Percentiles rank a stretch among this genome's conserved stretches.
Conservation (phyloP, 1,139 yeast species). For the Diutina sp. region DNA sequence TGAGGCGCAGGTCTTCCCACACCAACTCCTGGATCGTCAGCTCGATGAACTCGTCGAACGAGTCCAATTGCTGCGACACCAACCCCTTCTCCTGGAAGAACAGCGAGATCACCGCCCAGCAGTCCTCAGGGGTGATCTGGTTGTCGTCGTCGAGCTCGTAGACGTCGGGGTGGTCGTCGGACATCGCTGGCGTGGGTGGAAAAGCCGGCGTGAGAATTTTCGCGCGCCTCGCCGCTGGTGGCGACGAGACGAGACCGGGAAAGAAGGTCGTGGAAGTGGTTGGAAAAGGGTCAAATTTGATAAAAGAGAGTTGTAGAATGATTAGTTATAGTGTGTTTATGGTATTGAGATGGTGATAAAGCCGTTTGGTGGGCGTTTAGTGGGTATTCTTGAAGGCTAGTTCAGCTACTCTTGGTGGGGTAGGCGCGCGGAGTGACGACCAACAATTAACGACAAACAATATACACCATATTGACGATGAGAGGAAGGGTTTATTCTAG, state of each 20-base stretch:
- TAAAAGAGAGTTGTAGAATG: background rate
- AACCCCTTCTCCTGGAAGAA: slow-evolving; percentile 94
- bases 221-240: background rate
- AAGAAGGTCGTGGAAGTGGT: background rate
- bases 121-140: slow-evolving; percentile 85
- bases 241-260: background rate
- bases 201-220: background rate
- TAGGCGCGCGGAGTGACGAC: too few relatives aligned
- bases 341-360: too few relatives aligned
- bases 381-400: too few relatives aligned
- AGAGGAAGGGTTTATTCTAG: too few relatives aligned
- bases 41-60: slow-evolving; percentile 95
- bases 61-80: slow-evolving; percentile 95
- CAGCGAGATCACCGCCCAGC: slow-evolving; percentile 96
- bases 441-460: too few relatives aligned
- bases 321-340: too few relatives aligned
- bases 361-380: too few relatives aligned
- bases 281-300: background rate
- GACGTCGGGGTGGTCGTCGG: slow-evolving; percentile 31
- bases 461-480: too few relatives aligned
- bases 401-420: too few relatives aligned
- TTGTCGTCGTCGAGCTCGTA: slow-evolving; percentile 56
- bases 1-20: slow-evolving; percentile 88
- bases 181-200: slow-evolving; percentile 4
- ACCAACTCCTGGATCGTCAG: slow-evolving; percentile 94